Evolutionary conservation across 2,329 filamentous ascomycete genomes (phyloP), one percentile per base, ranked within the genome.

Genomic region (Parascedosporium putredinis): DNA sequence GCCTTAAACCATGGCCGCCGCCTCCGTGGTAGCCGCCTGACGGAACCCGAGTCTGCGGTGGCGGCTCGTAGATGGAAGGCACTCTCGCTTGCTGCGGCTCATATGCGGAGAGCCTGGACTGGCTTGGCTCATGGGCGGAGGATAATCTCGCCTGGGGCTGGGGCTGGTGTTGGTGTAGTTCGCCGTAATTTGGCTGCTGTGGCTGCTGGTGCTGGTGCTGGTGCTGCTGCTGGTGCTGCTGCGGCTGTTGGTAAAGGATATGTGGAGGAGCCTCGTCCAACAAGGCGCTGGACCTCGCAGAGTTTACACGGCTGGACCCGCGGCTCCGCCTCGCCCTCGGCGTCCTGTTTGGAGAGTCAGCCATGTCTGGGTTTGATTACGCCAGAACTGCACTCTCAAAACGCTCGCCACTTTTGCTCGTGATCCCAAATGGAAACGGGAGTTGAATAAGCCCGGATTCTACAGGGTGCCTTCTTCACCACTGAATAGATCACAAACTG

Each of bases 1-100:
- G 62, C 24, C 65, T 63, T 40, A 67, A n/a, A 1, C 40, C 40
- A 16, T 49, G 43, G 10, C 36, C 36, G 18, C 18, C n/a, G n/a
- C n/a, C 6, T 9, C 36, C 36, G 16, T 22, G 22, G 22, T 40
- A 40, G 18, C 36, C 36, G n/a, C 36, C 36, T 3, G 36, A 40
- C 9, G 36, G 36, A n/a, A 40, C 36, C 8, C 36, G n/a, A 22
- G 36, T 20, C 36, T 40, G 36, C 36, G 18, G 36, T n/a, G n/a
- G n/a, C n/a, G 36, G 36, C 36, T 40, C 36, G 10, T 40, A 40
- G 1, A 20, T 22, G 10, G 36, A 40, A n/a, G 18, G 36, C 36
- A 40, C 36, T 9, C 36, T n/a, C 27, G 27, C 36, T 18, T 40
- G 36, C 36, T 40, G 36, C 18, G 36, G 36, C 18, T 40, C 36